Percentiles rank a stretch among this genome's conserved stretches.
phyloP scores from a whole-genome alignment of 1,284 basidiomycete genomes.

The Caloboletus firmus region DNA sequence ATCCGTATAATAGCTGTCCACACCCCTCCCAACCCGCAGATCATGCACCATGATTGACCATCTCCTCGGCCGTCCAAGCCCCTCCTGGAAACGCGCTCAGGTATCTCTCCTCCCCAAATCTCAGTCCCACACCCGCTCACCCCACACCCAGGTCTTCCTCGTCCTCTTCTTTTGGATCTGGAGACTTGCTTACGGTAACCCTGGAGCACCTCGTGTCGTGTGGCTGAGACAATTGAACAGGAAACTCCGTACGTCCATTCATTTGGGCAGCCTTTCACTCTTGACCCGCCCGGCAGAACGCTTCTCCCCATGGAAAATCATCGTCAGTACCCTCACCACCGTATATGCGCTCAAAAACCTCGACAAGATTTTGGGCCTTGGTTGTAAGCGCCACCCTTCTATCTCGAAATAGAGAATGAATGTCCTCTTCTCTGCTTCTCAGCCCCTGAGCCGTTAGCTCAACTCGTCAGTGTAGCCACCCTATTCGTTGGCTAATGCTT shows the following conservation, averaged over 20 bases:
- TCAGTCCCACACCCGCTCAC: constrained; percentile 6
- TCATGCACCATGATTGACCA: constrained; percentile 74
- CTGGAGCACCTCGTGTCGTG: constrained; percentile 62
- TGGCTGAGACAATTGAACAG: constrained; percentile 63
- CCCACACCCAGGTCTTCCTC: constrained; percentile 64
- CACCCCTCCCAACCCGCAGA: constrained; percentile 8
- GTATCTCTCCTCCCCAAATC: constrained; percentile 36
- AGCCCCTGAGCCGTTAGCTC: constrained; percentile 93
- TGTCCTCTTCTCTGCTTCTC: neutral
- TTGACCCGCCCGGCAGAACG: constrained; percentile 49
- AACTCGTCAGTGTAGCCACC: constrained; percentile 57
- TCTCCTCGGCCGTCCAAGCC: constrained; percentile 73
- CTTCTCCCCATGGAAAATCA: constrained; percentile 94
- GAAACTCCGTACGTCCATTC: constrained; percentile 51
- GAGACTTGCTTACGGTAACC: constrained; percentile 71
- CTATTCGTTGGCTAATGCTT: constrained; percentile 1
- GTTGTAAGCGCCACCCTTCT: constrained; percentile 52
- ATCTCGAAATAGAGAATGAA: constrained; percentile 1
- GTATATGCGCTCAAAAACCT: constrained; percentile 86
- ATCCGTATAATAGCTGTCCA: constrained; percentile 10
- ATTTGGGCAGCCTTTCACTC: neutral
- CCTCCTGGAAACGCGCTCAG: constrained; percentile 75
- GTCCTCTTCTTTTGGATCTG: constrained; percentile 90
- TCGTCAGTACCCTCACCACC: constrained; percentile 81
- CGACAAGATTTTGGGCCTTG: constrained; percentile 84